Evolutionary conservation across 1,284 basidiomycete species (phyloP).

Genomic region (Rhodotorula sp.): DNA sequence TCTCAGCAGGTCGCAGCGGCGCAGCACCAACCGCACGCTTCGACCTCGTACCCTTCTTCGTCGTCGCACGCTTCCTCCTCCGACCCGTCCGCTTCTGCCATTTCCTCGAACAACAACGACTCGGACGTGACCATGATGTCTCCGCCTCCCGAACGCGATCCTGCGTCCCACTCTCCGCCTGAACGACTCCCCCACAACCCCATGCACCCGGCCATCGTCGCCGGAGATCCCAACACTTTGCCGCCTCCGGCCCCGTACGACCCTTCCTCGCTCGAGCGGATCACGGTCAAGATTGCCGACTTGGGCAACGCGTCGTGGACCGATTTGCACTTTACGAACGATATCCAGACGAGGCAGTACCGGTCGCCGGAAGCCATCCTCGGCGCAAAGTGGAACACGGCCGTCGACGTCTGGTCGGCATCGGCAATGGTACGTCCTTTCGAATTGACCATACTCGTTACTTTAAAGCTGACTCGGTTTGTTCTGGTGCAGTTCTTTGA

Average conservation of each 20-base stretch:
- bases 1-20: slow-evolving; percentile 60
- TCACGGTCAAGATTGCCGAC: slow-evolving; percentile 99
- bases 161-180: slow-evolving; percentile 39
- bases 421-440: slow-evolving; percentile 73
- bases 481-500: slow-evolving; percentile 68
- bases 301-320: slow-evolving; percentile 66
- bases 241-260: slow-evolving; percentile 57
- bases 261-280: slow-evolving; percentile 66
- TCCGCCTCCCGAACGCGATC: slow-evolving; percentile 21
- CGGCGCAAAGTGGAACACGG: slow-evolving; percentile 91
- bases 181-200: slow-evolving; percentile 35
- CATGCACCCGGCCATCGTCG: slow-evolving; percentile 52
- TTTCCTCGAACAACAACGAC: slow-evolving; percentile 21
- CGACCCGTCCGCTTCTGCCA: neutral
- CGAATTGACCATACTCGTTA: neutral
- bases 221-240: slow-evolving; percentile 57
- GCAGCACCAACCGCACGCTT: slow-evolving; percentile 8
- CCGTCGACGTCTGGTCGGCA: slow-evolving; percentile 94
- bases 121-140: slow-evolving; percentile 42
- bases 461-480: neutral
- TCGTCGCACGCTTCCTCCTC: slow-evolving; percentile 16
- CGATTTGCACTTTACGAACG: slow-evolving; percentile 90
- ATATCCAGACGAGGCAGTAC: slow-evolving; percentile 96
- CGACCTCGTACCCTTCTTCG: slow-evolving; percentile 9
- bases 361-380: slow-evolving; percentile 96